Percentiles rank a stretch among this genome's conserved stretches.
These are phyloP conservation scores for Rosa persica DNA, from an alignment of 306 rosid species.

Conservation along the genomic window DNA sequence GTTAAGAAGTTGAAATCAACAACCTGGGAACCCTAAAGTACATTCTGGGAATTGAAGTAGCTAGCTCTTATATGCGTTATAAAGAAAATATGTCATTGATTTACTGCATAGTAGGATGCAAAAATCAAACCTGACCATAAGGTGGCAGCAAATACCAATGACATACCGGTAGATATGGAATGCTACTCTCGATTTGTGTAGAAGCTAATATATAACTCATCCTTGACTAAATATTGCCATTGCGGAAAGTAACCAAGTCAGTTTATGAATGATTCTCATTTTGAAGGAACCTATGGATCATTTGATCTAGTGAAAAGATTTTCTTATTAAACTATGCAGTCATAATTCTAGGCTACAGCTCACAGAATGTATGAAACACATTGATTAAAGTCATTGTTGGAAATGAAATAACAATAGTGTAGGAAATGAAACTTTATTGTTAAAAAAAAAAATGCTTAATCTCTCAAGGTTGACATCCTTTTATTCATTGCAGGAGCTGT, in stretches of 20 bases:
- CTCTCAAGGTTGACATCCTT: conserved; percentile 2
- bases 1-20: not conserved
- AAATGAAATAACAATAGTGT: not conserved
- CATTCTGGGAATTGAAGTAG: not conserved
- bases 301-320: not conserved
- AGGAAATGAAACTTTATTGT: not conserved
- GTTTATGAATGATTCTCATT: not conserved
- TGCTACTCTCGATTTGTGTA: not conserved
- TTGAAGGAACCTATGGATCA: not conserved
- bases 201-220: not conserved
- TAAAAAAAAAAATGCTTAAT: not conserved
- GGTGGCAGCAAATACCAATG: not conserved
- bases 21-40: not conserved
- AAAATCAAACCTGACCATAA: no score
- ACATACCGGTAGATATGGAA: not conserved
- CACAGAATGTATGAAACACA: not conserved
- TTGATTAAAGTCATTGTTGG: not conserved
- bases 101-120: no score
- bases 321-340: not conserved
- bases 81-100: no score
- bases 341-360: not conserved
- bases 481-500: conserved; percentile 76
- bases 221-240: no score
- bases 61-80: not conserved
- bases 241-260: no score